A percentile compares a stretch with the other conserved stretches of the same genome.
These are phyloP conservation scores for Moesziomyces parantarcticus DNA, from an alignment of 1,284 basidiomycete species.

Conservation along the genomic window DNA sequence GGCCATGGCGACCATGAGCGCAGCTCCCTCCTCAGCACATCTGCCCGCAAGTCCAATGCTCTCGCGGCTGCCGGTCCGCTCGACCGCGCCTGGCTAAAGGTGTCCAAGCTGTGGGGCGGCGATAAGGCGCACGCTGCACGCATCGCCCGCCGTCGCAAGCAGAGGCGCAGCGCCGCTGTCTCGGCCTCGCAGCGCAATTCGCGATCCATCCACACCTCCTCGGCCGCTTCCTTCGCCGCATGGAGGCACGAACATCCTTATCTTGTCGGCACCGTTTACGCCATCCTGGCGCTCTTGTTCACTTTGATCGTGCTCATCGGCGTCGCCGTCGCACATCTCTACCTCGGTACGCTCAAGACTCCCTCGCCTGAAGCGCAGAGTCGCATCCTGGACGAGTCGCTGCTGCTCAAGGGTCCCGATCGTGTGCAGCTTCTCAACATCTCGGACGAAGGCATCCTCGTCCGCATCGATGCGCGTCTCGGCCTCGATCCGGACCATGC, in stretches of 20 bases:
- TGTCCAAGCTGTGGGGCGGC: constrained; percentile 44
- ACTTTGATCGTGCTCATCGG: constrained; percentile 41
- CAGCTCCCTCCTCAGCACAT: constrained; percentile 34
- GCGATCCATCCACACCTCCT: constrained; percentile 29
- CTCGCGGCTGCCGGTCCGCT: constrained; percentile 15
- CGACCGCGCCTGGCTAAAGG: constrained; percentile 41
- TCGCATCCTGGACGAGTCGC: constrained; percentile 53
- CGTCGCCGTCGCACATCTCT: constrained; percentile 49
- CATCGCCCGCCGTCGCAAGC: constrained; percentile 33
- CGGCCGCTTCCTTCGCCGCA: constrained; percentile 31
- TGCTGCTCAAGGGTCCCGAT: constrained; percentile 59
- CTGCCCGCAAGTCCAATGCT: constrained; percentile 9
- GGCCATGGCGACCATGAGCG: constrained; percentile 37
- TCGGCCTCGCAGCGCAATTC: constrained; percentile 34
- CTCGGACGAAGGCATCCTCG: constrained; percentile 52
- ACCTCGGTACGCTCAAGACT: constrained; percentile 43
- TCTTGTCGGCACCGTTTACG: constrained; percentile 35
- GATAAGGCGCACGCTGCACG: constrained; percentile 39
- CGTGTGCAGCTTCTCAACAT: constrained; percentile 56
- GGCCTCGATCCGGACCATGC: constrained; percentile 59
- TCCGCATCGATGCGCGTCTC: constrained; percentile 57
- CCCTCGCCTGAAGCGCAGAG: constrained; percentile 49
- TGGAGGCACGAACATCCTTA: constrained; percentile 44
- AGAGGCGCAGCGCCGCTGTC: constrained; percentile 22
- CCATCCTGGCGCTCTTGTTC: constrained; percentile 36